Evolutionary conservation across 75 land plant species (phyloP), one percentile per base, ranked within the genome.

Genomic region (Picea glauca): DNA sequence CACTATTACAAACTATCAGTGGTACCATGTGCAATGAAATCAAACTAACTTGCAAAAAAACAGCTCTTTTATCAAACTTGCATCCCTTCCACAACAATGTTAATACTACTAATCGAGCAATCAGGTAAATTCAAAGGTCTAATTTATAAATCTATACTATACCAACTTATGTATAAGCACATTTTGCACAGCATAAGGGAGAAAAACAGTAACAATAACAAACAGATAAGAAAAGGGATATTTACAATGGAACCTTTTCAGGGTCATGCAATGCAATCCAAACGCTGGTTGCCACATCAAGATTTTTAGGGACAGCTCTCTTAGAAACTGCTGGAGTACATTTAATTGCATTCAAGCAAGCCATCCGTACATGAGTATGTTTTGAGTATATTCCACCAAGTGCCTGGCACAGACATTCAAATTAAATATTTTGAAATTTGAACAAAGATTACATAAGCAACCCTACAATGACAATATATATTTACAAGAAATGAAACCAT

Each of bases 211-310:
- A 70, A 43, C 20, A 33, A 32, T 12, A 32, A 17, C 26, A 11
- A 65, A 65, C 31, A 31, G 14, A 4, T 31, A 3, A 13, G 9
- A 65, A 31, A 65, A 14, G 6, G 35, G 14, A 14, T 67, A 35
- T 67, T 57, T 57, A 4, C 35, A 75, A 50, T 54, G 14, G 56
- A 0, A 93, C 99, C 98, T 95, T 91, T 58, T 98, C 98, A 33
- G 94, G 93, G 79, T 98, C 99, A 83, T 95, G 91, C 50, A 93
- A 84, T 61, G 99, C 94, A 86, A 98, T 89, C 98, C 98, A 98
- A 68, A 98, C 82, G 33, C 83, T 82, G 14, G 90, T 98, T 76
- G 91, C 85, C 75, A 95, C 88, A 26, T 84, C 88, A 65, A 87
- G 78, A 80, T 84, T 81, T 58, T 88, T 58, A 66, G 85, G 90